Evolutionary conservation across 2,329 filamentous ascomycete genomes (phyloP), one percentile per base, ranked within the genome.

Genomic region (Diaporthe citriasiana): DNA sequence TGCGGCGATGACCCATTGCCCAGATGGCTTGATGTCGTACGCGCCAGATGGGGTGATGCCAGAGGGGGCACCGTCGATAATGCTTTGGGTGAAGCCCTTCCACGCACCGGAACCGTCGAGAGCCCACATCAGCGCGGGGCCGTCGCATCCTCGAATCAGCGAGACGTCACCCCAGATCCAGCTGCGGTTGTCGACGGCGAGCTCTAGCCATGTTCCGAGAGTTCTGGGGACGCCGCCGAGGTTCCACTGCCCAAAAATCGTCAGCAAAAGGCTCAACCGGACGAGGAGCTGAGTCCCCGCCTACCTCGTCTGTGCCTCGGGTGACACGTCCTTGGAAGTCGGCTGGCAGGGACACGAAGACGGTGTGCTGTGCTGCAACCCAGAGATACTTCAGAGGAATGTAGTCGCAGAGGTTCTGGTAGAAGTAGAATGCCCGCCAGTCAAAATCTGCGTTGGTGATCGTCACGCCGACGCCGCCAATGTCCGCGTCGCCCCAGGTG

Each of bases 121-220:
- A 27, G 76, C 72, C 76, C 76, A 78, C 22, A 78, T 72, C 68
- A 79, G 30, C 17, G 76, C 73, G 25, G 68, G 73, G 40, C 79
- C 79, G 66, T 81, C 79, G 72, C 78, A 79, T 53, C 79, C 79
- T 9, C 79, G 75, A 65, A 81, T 80, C n/a, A 80, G 71, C n/a
- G 77, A 79, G 10, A 80, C 76, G 35, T 80, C 79, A 25, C 66
- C 76, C 78, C 79, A 80, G 57, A 73, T 77, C 35, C 75, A 70
- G 55, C 76, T 77, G 55, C 76, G 60, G 30, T 59, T 27, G 76
- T 79, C 78, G 63, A 77, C 76, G 40, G 74, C 77, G 35, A 81
- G 57, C 74, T 81, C 78, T 45, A 80, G 76, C 79, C 79, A 80
- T 7, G 79, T 77, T 56, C 76, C 78, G 12, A 81, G 75, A 10